Percentiles rank a stretch among this genome's conserved stretches.
phyloP scores from a whole-genome alignment of 2,329 filamentous ascomycete genomes.

The Blastomyces parvus region DNA sequence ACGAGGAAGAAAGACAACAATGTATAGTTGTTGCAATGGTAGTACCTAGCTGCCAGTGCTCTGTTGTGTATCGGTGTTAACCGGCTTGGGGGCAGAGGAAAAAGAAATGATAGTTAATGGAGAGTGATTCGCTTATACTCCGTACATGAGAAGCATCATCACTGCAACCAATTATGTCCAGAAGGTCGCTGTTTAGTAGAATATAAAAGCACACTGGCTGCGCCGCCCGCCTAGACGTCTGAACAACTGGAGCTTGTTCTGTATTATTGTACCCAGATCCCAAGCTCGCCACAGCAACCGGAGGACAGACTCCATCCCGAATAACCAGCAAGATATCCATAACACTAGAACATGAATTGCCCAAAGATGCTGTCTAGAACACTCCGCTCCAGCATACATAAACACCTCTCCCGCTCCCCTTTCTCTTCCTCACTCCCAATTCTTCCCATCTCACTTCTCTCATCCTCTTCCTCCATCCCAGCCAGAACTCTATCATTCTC shows the following conservation, averaged over 20 bases:
- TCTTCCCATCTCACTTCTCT: not conserved
- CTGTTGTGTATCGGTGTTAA: too few species aligned
- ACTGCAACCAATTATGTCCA: not conserved
- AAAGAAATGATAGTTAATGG: not conserved
- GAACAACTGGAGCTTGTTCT: not conserved
- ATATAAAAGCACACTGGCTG: not conserved
- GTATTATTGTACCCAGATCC: not conserved
- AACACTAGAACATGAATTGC: not conserved
- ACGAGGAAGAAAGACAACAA: not conserved
- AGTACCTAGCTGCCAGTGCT: too few species aligned
- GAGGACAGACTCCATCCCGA: not conserved
- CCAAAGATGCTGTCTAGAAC: constrained; percentile 4
- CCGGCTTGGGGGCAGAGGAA: not conserved
- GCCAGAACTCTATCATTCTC: not conserved
- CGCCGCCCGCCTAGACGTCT: not conserved
- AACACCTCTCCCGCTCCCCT: not conserved
- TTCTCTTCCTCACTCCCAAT: not conserved
- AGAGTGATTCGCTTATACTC: too few species aligned
- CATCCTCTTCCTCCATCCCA: too few species aligned
- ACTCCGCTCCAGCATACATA: not conserved
- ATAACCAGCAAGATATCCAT: not conserved
- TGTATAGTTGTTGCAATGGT: too few species aligned
- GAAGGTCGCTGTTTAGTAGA: not conserved
- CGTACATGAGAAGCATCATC: too few species aligned
- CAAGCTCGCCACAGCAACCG: not conserved